A percentile compares a stretch with the other conserved stretches of the same genome.
These are phyloP conservation scores for Rugonectria rugulosa DNA, from an alignment of 2,329 filamentous ascomycete species.

Conservation along the genomic window DNA sequence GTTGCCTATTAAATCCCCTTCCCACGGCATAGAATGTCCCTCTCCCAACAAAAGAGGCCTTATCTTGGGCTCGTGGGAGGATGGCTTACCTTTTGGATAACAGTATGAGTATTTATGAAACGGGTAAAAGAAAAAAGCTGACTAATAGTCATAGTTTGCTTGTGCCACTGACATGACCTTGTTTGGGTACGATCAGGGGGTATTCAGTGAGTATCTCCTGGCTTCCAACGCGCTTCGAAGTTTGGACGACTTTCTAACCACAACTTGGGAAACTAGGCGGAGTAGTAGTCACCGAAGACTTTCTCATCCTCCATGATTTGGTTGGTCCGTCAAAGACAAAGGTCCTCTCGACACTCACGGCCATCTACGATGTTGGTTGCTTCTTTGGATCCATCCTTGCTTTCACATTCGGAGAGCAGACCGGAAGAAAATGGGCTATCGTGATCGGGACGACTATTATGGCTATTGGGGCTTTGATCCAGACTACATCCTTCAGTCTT, in stretches of 20 bases:
- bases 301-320: conserved; percentile 1
- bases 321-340: conserved; percentile 6
- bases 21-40: background rate
- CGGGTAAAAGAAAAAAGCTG: background rate
- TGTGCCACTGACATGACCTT: conserved; percentile 7
- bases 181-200: conserved; percentile 13
- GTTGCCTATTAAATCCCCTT: background rate
- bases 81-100: conserved; percentile 7
- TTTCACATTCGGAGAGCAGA: conserved; percentile 10
- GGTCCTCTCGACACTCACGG: conserved; percentile 6
- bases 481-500: conserved; percentile 22
- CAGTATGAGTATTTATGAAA: background rate
- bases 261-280: background rate
- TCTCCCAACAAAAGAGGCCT: background rate
- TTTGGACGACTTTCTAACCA: background rate
- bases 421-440: conserved; percentile 8
- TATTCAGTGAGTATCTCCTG: background rate
- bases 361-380: conserved; percentile 21
- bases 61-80: conserved; percentile 2
- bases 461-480: conserved; percentile 13
- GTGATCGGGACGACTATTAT: conserved; percentile 12
- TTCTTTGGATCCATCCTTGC: conserved; percentile 16
- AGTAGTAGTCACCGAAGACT: conserved; percentile 1
- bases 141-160: background rate
- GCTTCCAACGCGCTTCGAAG: background rate